phyloP scores from a whole-genome alignment of 2,329 filamentous ascomycete species.

The Colletotrichum simmondsii region DNA sequence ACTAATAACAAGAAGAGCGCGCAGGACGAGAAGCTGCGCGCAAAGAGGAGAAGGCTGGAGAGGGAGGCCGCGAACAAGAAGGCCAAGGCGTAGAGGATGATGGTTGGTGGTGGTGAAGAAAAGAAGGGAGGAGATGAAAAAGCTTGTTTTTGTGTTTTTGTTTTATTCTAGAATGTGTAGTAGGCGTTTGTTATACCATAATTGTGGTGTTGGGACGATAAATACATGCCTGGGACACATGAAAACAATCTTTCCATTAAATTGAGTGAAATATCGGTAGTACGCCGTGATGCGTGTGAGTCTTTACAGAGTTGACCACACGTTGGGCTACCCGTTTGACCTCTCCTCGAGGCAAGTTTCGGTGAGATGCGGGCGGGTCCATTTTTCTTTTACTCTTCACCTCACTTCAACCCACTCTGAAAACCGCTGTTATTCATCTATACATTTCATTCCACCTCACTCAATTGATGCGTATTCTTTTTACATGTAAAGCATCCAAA shows the following conservation, averaged over 20 bases:
- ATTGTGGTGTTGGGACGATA: conserved; percentile 35
- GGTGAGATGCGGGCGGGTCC: conserved; percentile 4
- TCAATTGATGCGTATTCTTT: background rate
- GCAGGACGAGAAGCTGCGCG: conserved; percentile 86
- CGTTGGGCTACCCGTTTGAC: background rate
- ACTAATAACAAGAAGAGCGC: conserved; percentile 92
- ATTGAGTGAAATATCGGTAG: background rate
- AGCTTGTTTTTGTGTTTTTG: conserved; percentile 1
- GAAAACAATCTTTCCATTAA: background rate
- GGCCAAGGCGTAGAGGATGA: conserved; percentile 21
- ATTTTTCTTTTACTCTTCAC: conserved; percentile 25
- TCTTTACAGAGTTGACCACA: background rate
- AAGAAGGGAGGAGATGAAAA: background rate
- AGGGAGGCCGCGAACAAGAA: conserved; percentile 61
- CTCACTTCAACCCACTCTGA: background rate
- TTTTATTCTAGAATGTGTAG: conserved; percentile 24
- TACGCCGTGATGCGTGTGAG: background rate
- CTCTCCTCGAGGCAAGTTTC: background rate
- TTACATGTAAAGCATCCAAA: background rate
- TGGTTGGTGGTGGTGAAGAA: background rate
- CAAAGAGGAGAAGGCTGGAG: conserved; percentile 92
- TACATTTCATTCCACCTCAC: background rate
- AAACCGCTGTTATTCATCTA: background rate
- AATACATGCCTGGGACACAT: conserved; percentile 9
- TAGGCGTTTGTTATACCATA: conserved; percentile 36